Percentiles rank a stretch among this genome's conserved stretches.
phyloP scores from a whole-genome alignment of 2,329 filamentous ascomycete species.

The Aureobasidium pullulans region DNA sequence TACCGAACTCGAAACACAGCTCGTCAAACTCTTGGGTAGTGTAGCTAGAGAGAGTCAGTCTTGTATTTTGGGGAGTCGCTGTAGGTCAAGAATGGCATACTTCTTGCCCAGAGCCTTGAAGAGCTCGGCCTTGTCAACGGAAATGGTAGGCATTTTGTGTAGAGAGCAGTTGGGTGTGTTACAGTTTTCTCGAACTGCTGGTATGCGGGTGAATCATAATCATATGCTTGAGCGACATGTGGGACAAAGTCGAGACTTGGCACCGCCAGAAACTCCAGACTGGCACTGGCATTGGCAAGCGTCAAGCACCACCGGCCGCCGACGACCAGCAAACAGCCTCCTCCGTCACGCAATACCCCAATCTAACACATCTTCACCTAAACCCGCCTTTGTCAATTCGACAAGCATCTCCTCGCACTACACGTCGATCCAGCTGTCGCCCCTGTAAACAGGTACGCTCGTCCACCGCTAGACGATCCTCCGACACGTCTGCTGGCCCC shows the following conservation, averaged over 20 bases:
- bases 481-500: slow-evolving; percentile 8
- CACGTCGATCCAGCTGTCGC: neutral
- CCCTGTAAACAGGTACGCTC: slow-evolving; percentile 6
- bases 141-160: slow-evolving; percentile 83
- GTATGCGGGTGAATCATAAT: slow-evolving; percentile 6
- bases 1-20: slow-evolving; percentile 93
- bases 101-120: slow-evolving; percentile 87
- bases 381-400: neutral
- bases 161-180: neutral
- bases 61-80: slow-evolving; percentile 18
- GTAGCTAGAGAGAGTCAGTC: slow-evolving; percentile 46
- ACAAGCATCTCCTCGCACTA: neutral
- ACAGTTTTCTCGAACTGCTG: neutral
- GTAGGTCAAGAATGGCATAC: slow-evolving; percentile 37
- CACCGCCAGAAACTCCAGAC: neutral
- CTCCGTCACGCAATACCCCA: neutral
- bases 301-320: neutral
- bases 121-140: slow-evolving; percentile 91
- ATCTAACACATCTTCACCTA: neutral
- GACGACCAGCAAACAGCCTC: neutral
- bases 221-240: neutral
- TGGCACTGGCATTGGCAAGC: neutral
- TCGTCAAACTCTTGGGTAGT: slow-evolving; percentile 91
- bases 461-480: neutral
- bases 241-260: neutral